Evolutionary conservation across 2,329 filamentous ascomycete genomes (phyloP), one percentile per base, ranked within the genome.

Genomic region (Pyrenophora seminiperda): DNA sequence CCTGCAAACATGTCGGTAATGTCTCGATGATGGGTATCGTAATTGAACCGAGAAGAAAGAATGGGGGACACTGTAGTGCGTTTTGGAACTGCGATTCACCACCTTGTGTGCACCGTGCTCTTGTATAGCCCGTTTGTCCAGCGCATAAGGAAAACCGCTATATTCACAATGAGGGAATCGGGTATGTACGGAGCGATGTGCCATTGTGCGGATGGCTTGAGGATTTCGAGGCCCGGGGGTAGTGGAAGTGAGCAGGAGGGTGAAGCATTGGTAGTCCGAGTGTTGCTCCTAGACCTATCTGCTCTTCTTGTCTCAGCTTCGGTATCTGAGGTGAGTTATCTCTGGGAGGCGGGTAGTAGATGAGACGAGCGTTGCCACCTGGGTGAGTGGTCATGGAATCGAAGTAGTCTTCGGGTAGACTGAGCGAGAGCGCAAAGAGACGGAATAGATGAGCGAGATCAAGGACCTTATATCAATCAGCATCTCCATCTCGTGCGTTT

Each of bases 111-210:
- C n/a, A 81, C 73, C 0, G 77, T 80, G 36, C 75, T 78, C 45
- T 78, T 72, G 47, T 79, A 81, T 37, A 66, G 49, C 14, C 77
- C 79, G 46, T 82, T 82, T 1, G 78, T 80, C 67, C 77, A 78
- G 13, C 79, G 72, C 73, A 79, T 78, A 53, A 82, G 62, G 44
- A 76, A 79, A 57, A 82, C 78, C 5, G 74, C 80, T 14, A 81
- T 76, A 43, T 82, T 82, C n/a, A 82, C 76, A 13, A 82, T 77
- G 37, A 81, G 73, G 0, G 78, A 72, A 1, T 71, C 75, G 1
- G 71, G 68, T 1, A 78, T 61, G 2, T 77, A 75, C 3, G 59
- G 54, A 0, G 77, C 66, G 3, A 59, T 39, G 27, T 67, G 63
- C 70, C 70, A 74, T 3, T 57, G 33, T 0, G 63, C 65, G 1